A percentile compares a stretch with the other conserved stretches of the same genome.
phyloP scores from a whole-genome alignment of 106 monocot species.

The Dendrobium catenatum region DNA sequence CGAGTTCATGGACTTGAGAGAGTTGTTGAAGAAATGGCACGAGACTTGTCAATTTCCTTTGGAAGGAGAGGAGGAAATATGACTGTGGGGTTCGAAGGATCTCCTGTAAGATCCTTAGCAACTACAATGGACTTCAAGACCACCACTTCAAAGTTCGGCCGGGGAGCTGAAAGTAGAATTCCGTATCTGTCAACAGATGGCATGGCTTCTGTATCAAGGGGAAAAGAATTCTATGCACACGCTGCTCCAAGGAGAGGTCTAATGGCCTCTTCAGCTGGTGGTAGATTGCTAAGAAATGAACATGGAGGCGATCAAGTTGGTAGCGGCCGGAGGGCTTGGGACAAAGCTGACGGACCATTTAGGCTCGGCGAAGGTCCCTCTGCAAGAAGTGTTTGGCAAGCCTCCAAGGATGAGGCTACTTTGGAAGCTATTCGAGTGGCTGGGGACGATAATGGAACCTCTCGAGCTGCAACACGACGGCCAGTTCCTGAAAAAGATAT shows the following conservation, averaged over 20 bases:
- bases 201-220: conserved; percentile 33
- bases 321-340: conserved; percentile 59
- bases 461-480: conserved; percentile 23
- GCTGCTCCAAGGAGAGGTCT: conserved; percentile 39
- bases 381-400: conserved; percentile 99
- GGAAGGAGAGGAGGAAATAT: conserved; percentile 49
- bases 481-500: conserved; percentile 50
- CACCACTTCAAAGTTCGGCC: conserved; percentile 53
- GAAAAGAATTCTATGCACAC: conserved; percentile 51
- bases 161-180: conserved; percentile 37
- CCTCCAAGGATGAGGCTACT: conserved; percentile 97
- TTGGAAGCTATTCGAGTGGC: conserved; percentile 94
- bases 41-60: conserved; percentile 53
- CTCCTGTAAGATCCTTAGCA: conserved; percentile 59
- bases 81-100: conserved; percentile 62
- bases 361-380: conserved; percentile 95
- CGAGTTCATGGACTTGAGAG: conserved; percentile 90
- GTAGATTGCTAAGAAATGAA: conserved; percentile 25
- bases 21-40: conserved; percentile 91
- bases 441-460: conserved; percentile 77
- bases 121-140: conserved; percentile 66
- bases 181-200: conserved; percentile 48
- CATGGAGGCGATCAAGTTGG: conserved; percentile 39
- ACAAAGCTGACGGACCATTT: conserved; percentile 77
- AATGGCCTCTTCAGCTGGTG: neutral